Evolutionary conservation across 1,284 basidiomycete genomes (phyloP).

Genomic region (Malassezia yamatoensis): DNA sequence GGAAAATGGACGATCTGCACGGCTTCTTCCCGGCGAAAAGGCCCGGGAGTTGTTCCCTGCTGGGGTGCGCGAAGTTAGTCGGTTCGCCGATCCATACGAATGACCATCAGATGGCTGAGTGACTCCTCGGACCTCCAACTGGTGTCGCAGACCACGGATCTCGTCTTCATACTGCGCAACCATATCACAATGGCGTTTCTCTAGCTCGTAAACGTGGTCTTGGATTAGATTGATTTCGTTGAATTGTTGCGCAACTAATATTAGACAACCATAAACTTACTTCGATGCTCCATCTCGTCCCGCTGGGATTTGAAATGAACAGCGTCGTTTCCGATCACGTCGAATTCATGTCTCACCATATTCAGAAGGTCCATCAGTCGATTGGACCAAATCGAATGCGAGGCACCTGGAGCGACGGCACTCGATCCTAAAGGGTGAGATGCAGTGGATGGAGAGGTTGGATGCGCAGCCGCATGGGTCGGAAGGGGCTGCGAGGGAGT

Average conservation of each 20-base stretch:
- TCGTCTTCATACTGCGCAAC: constrained; percentile 67
- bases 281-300: constrained; percentile 79
- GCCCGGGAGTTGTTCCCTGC: background rate
- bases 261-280: constrained; percentile 51
- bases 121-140: constrained; percentile 53
- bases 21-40: background rate
- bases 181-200: constrained; percentile 62
- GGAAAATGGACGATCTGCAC: background rate
- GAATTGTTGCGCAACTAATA: constrained; percentile 29
- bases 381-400: constrained; percentile 20
- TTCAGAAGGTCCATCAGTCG: constrained; percentile 72
- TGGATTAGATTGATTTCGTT: constrained; percentile 39
- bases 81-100: background rate
- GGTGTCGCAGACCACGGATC: constrained; percentile 58
- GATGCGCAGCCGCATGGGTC: constrained; percentile 2
- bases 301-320: constrained; percentile 62
- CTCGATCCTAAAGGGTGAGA: constrained; percentile 5
- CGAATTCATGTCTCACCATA: constrained; percentile 74
- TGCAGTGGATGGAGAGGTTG: constrained; percentile 1
- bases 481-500: constrained; percentile 7
- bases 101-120: background rate
- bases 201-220: constrained; percentile 65
- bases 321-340: constrained; percentile 63
- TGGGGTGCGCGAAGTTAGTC: background rate
- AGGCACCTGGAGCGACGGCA: background rate